Conservation (phyloP, 331 rosid species). For the Rosa hybrid region DNA sequence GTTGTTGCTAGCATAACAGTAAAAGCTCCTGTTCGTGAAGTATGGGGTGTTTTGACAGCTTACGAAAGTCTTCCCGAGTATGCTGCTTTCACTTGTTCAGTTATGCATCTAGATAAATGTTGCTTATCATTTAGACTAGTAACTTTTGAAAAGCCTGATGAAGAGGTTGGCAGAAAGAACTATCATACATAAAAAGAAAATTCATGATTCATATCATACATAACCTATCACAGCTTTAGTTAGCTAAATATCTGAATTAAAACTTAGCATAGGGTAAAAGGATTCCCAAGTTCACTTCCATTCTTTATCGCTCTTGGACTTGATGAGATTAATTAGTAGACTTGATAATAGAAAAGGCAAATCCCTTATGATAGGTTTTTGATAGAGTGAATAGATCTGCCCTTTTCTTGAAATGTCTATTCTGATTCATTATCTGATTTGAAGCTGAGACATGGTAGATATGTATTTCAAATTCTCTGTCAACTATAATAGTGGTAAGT, state of each 20-base stretch:
- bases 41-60: slow-evolving; percentile 80
- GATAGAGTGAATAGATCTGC: too few relatives aligned
- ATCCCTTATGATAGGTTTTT: background rate
- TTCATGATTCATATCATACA: background rate
- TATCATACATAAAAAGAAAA: background rate
- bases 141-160: background rate
- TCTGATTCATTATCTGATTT: background rate
- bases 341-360: background rate
- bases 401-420: too few relatives aligned
- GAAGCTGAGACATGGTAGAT: background rate
- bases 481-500: background rate
- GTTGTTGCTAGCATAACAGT: slow-evolving; percentile 96
- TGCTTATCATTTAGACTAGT: background rate
- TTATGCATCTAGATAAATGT: background rate
- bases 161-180: background rate
- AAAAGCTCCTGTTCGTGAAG: slow-evolving; percentile 91
- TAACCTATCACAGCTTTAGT: background rate
- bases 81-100: slow-evolving; percentile 25
- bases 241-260: background rate
- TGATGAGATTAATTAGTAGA: background rate
- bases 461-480: background rate
- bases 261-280: background rate
- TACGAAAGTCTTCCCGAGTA: slow-evolving; percentile 98
- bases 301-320: background rate
- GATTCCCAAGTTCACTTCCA: background rate